These are phyloP conservation scores for Pelargonium australe DNA, from an alignment of 441 rosid species.

Conservation along the genomic window DNA sequence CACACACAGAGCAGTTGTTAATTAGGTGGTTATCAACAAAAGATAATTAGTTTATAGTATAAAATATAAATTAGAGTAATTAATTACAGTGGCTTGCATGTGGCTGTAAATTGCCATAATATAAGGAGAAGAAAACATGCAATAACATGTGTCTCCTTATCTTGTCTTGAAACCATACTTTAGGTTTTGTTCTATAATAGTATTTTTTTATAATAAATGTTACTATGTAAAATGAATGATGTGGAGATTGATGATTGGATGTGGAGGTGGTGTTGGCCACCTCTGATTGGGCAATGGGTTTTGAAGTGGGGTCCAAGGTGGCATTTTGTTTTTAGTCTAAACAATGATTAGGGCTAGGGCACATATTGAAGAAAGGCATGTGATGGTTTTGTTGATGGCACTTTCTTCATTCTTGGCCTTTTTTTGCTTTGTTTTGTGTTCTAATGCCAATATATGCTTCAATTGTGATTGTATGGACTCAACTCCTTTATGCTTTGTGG, in stretches of 20 bases:
- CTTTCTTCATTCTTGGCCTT: not conserved
- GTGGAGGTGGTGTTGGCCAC: not conserved
- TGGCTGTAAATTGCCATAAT: not conserved
- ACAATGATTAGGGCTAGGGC: not conserved
- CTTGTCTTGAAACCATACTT: not conserved
- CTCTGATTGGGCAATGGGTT: not conserved
- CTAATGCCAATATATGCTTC: not conserved
- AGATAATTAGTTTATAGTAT: too few relatives aligned
- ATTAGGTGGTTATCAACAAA: too few relatives aligned
- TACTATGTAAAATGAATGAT: not conserved
- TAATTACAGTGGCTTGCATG: not conserved
- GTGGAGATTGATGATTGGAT: not conserved
- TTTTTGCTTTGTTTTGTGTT: not conserved
- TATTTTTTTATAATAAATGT: too few relatives aligned
- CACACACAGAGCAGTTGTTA: too few relatives aligned
- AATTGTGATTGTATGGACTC: conserved; percentile 7
- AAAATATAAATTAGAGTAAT: too few relatives aligned
- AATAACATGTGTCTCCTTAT: not conserved
- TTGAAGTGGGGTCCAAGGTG: not conserved
- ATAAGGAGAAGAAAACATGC: not conserved
- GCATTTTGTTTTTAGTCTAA: not conserved
- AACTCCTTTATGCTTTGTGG: conserved; percentile 14
- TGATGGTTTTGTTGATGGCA: not conserved
- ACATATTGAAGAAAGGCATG: not conserved
- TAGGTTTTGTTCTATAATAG: not conserved